Evolutionary conservation across 805 yeast species (phyloP).

Genomic region (Sporopachydermia lactativora): DNA sequence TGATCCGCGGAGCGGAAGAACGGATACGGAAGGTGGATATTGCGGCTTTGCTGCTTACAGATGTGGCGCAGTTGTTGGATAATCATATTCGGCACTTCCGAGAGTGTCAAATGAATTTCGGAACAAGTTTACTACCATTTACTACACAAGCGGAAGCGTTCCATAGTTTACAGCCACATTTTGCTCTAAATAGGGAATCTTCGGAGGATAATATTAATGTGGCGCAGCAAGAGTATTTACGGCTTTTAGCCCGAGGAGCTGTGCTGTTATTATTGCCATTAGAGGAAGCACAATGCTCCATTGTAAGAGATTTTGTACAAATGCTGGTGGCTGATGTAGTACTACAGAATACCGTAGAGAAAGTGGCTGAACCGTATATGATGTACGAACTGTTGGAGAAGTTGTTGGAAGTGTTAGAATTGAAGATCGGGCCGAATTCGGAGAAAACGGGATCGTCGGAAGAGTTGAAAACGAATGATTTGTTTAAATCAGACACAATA

Average conservation of each 20-base stretch:
- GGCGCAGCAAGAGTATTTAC: slow-evolving; percentile 23
- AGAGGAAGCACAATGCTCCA: slow-evolving; percentile 25
- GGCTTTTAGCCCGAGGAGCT: slow-evolving; percentile 22
- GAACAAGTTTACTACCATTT: slow-evolving; percentile 20
- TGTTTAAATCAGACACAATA: neutral
- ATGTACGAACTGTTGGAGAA: slow-evolving; percentile 28
- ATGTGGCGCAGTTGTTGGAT: slow-evolving; percentile 27
- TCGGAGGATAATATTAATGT: slow-evolving; percentile 15
- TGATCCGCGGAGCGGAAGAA: slow-evolving; percentile 25
- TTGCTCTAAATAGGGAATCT: slow-evolving; percentile 15
- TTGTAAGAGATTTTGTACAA: slow-evolving; percentile 25
- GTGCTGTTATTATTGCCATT: slow-evolving; percentile 25
- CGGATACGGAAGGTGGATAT: slow-evolving; percentile 19
- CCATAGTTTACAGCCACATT: slow-evolving; percentile 21
- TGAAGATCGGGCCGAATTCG: neutral
- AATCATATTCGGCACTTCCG: slow-evolving; percentile 22
- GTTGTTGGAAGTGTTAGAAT: slow-evolving; percentile 3
- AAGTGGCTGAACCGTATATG: slow-evolving; percentile 37
- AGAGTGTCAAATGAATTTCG: slow-evolving; percentile 15
- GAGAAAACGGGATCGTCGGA: neutral
- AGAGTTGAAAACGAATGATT: neutral
- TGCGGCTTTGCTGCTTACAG: slow-evolving; percentile 27
- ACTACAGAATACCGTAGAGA: slow-evolving; percentile 26
- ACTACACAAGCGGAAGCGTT: slow-evolving; percentile 21
- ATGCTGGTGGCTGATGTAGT: slow-evolving; percentile 29